Percentiles rank a stretch among this genome's conserved stretches.
These are phyloP conservation scores for Metroxylon sagu DNA, from an alignment of 176 grass and related monocot species.

Conservation along the genomic window DNA sequence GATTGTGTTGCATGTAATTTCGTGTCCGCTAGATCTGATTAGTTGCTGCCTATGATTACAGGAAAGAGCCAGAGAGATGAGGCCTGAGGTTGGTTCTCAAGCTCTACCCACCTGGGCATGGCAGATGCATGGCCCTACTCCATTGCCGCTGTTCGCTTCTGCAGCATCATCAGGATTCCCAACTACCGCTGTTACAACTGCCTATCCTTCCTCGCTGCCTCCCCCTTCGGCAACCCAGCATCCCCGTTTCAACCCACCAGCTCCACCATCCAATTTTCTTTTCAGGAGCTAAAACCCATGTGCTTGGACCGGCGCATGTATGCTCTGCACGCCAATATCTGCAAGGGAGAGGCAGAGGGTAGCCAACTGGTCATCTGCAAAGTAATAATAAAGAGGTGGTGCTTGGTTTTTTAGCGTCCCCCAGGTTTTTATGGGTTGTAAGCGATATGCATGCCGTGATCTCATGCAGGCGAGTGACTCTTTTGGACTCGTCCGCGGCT, in stretches of 20 bases:
- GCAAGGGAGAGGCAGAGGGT: too few species aligned
- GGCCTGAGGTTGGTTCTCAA: conserved; percentile 29
- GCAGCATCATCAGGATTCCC: conserved; percentile 88
- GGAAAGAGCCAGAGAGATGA: conserved; percentile 48
- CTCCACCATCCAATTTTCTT: neutral
- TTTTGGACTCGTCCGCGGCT: too few species aligned
- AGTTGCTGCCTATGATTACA: conserved; percentile 6
- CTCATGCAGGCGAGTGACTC: too few species aligned
- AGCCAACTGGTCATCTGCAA: too few species aligned
- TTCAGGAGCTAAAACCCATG: too few species aligned
- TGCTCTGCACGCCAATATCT: too few species aligned
- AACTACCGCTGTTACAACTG: neutral
- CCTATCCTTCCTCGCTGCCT: neutral
- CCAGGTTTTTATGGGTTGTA: too few species aligned
- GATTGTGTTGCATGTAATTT: neutral
- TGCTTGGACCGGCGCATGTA: too few species aligned
- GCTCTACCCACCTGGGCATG: conserved; percentile 44
- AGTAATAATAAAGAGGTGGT: too few species aligned
- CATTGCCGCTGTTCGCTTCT: conserved; percentile 32
- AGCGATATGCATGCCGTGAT: too few species aligned
- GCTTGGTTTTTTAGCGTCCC: too few species aligned
- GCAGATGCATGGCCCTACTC: conserved; percentile 11
- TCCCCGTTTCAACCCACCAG: neutral
- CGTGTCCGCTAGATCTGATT: conserved; percentile 7
- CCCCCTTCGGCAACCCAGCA: neutral